Evolutionary conservation across 2,329 filamentous ascomycete species (phyloP).

Genomic region (Sporothrix brunneoviolacea): DNA sequence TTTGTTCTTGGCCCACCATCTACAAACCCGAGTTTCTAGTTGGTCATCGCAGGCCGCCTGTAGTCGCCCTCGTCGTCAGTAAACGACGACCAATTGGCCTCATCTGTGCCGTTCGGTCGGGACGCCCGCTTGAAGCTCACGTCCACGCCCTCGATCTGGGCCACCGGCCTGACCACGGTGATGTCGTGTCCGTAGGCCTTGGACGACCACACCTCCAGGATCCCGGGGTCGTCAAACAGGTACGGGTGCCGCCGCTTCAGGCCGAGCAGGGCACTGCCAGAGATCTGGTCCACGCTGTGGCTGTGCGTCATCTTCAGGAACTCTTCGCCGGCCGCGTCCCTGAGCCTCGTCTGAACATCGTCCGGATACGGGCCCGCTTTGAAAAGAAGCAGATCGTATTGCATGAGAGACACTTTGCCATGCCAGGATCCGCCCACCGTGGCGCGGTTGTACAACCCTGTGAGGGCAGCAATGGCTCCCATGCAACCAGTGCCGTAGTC

Average conservation of each 20-base stretch:
- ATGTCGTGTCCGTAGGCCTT: constrained; percentile 34
- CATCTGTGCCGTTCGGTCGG: constrained; percentile 49
- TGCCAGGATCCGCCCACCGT: constrained; percentile 59
- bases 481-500: constrained; percentile 68
- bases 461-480: constrained; percentile 60
- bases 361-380: constrained; percentile 51
- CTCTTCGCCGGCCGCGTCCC: constrained; percentile 33
- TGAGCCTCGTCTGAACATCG: constrained; percentile 45
- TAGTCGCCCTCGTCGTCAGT: constrained; percentile 10
- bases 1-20: too few species aligned
- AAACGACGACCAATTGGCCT: constrained; percentile 38
- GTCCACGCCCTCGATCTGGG: constrained; percentile 33
- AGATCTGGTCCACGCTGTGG: constrained; percentile 60
- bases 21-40: too few species aligned
- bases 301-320: constrained; percentile 52
- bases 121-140: constrained; percentile 39
- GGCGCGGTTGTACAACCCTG: constrained; percentile 56
- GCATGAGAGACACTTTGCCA: constrained; percentile 56
- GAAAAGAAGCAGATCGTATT: constrained; percentile 63
- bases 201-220: constrained; percentile 44
- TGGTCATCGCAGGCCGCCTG: not conserved
- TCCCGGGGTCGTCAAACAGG: constrained; percentile 42
- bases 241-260: constrained; percentile 48
- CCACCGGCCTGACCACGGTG: constrained; percentile 35
- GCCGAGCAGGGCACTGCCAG: constrained; percentile 48